These are phyloP conservation scores for Chaetomium cochliodes DNA, from an alignment of 495 filamentous ascomycete species.

Conservation along the genomic window DNA sequence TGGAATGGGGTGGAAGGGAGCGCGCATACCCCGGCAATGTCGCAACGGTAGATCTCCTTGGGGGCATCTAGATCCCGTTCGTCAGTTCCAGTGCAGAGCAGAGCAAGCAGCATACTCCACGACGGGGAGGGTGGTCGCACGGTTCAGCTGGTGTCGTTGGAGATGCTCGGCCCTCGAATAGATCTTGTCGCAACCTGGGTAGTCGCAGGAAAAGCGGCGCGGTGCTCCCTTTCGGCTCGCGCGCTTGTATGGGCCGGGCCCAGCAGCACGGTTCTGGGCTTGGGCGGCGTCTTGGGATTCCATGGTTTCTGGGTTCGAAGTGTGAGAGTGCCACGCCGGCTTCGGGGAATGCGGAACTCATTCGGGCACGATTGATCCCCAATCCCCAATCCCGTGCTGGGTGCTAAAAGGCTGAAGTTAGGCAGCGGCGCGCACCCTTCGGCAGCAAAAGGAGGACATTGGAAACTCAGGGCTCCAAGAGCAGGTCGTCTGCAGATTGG, in stretches of 20 bases:
- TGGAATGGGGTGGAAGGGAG: neutral
- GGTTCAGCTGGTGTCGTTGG: constrained; percentile 54
- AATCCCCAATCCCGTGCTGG: neutral
- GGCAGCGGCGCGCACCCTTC: constrained; percentile 19
- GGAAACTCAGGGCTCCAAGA: neutral
- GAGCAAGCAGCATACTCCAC: constrained; percentile 5
- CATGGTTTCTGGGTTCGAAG: constrained; percentile 14
- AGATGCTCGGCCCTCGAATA: constrained; percentile 96
- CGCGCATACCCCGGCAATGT: constrained; percentile 62
- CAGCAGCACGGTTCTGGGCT: constrained; percentile 10
- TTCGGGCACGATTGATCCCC: no score
- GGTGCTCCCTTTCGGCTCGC: constrained; percentile 52
- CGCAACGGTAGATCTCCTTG: constrained; percentile 92
- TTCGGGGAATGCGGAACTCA: constrained; percentile 12
- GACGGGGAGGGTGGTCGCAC: constrained; percentile 31
- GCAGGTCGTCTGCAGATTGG: neutral
- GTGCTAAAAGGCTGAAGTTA: neutral
- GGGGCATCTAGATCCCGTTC: constrained; percentile 74
- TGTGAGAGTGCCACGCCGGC: neutral
- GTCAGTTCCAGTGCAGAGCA: constrained; percentile 30
- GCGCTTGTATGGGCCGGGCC: constrained; percentile 43
- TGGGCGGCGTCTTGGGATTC: constrained; percentile 18
- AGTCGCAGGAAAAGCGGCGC: constrained; percentile 71
- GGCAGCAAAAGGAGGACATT: constrained; percentile 8
- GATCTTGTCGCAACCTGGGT: constrained; percentile 84